Base-by-base conservation (phyloP, 495 filamentous ascomycete genomes). In the Penicillium simplicissimum region DNA sequence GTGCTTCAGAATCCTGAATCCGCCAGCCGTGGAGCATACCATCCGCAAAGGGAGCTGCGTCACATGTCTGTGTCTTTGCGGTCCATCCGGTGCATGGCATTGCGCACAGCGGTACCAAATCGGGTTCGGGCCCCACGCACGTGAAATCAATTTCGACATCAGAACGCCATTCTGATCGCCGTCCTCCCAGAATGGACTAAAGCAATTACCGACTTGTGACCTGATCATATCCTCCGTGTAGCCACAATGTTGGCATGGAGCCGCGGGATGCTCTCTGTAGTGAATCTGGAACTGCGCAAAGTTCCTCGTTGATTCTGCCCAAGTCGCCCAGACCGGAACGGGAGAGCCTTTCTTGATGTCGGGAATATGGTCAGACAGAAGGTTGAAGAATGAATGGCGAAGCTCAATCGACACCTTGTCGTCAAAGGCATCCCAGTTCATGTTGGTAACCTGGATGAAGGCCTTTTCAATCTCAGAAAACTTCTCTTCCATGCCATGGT, bases 361-460 rank as follows among this genome's bases (percentile, higher is more conserved):
- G 5, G 59, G 49, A 17, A 54, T 9, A 6, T 31, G 11, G 2
- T 58, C 33, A 15, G 31, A 55, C 3, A 74, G 40, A 31, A 66
- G 17, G 1, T 54, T 35, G 38, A 58, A 63, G 43, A 73, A 71
- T 6, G 51, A 42, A 33, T 72, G 65, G 49, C 73, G 69, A 25
- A 73, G 43, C 8, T 59, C 37, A 3, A 45, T 51, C n/a, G 68
- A 72, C 0, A 49, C 37, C 1, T 62, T 34, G 0, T 55, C 11
- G 21, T 66, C 52, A 25, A 69, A 68, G 4, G 65, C 54, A 23
- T 76, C 75, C 76, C 76, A 79, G 43, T 74, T 69, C 43, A 66
- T 57, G 37, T 75, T 70, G 14, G 62, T 71, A 0, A 66, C 64
- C 37, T 75, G 70, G n/a, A 77, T 70, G 25, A 74, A 79, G 14